These are phyloP conservation scores for Syzygium syzygioides DNA, from an alignment of 441 rosid species.

Conservation along the genomic window DNA sequence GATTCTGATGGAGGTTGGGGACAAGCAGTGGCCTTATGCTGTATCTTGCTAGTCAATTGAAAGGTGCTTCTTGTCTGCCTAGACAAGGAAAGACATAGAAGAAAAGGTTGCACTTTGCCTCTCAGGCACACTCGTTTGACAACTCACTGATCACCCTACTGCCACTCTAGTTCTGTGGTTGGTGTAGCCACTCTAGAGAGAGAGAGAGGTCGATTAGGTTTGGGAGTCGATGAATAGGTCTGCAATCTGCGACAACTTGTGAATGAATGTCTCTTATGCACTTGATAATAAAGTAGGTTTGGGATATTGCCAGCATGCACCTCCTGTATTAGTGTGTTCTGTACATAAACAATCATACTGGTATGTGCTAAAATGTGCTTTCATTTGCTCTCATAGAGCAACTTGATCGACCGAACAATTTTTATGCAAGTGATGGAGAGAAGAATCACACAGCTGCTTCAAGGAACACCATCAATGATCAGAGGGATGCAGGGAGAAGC, in stretches of 20 bases:
- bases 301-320: neutral
- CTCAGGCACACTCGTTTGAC: neutral
- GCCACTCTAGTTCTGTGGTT: neutral
- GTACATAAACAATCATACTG: neutral
- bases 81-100: neutral
- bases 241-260: neutral
- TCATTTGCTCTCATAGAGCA: constrained; percentile 22
- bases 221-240: neutral
- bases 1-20: neutral
- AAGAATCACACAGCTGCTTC: constrained; percentile 26
- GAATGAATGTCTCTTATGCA: neutral
- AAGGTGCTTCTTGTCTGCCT: neutral
- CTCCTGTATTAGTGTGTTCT: neutral
- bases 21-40: neutral
- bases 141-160: neutral
- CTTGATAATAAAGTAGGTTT: neutral
- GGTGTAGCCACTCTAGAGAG: neutral
- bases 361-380: neutral
- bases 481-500: constrained; percentile 28
- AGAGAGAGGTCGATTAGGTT: neutral
- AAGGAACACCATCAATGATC: constrained; percentile 27
- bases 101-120: neutral
- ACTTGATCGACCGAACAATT: constrained; percentile 31
- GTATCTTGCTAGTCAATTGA: neutral
- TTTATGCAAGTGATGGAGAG: constrained; percentile 44